phyloP scores from a whole-genome alignment of 805 yeast genomes.

The Kodamaea nitidulidarum region DNA sequence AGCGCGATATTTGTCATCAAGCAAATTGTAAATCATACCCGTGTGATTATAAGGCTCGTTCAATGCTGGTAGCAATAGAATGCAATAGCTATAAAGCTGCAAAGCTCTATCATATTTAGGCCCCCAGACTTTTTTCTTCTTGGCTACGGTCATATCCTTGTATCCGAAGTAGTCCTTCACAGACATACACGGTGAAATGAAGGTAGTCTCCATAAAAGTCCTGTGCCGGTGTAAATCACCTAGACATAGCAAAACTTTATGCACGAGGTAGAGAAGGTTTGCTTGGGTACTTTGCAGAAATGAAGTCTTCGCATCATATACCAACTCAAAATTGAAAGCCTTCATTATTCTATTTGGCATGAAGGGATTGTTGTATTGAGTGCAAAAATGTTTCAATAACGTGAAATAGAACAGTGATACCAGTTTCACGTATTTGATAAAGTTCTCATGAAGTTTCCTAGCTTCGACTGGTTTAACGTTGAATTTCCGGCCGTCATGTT shows the following conservation, averaged over 20 bases:
- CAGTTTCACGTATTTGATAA: constrained; percentile 46
- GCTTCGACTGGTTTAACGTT: constrained; percentile 47
- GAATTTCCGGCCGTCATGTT: constrained; percentile 14
- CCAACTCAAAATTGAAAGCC: constrained; percentile 23
- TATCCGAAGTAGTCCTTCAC: constrained; percentile 26
- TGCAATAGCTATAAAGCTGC: constrained; percentile 46
- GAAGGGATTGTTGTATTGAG: constrained; percentile 33
- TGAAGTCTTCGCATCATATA: constrained; percentile 11
- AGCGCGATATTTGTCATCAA: constrained; percentile 45
- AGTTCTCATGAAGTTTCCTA: constrained; percentile 51
- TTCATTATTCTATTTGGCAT: constrained; percentile 29
- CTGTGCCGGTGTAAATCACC: constrained; percentile 61
- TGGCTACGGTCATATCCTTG: constrained; percentile 25
- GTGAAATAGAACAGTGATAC: constrained; percentile 45
- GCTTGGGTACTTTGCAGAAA: constrained; percentile 22
- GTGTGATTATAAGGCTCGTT: constrained; percentile 64
- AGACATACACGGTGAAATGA: constrained; percentile 33
- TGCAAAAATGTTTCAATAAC: constrained; percentile 38
- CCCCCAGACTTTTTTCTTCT: constrained; percentile 37
- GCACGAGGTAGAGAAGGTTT: constrained; percentile 39
- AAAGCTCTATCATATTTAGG: constrained; percentile 25
- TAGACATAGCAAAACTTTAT: constrained; percentile 47
- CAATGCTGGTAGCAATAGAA: constrained; percentile 57
- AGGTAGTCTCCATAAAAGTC: constrained; percentile 44
- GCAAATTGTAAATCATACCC: constrained; percentile 42